A percentile compares a stretch with the other conserved stretches of the same genome.
Evolutionary conservation across 257 asterid species (phyloP).

Genomic region (Ilex aquifolium): DNA sequence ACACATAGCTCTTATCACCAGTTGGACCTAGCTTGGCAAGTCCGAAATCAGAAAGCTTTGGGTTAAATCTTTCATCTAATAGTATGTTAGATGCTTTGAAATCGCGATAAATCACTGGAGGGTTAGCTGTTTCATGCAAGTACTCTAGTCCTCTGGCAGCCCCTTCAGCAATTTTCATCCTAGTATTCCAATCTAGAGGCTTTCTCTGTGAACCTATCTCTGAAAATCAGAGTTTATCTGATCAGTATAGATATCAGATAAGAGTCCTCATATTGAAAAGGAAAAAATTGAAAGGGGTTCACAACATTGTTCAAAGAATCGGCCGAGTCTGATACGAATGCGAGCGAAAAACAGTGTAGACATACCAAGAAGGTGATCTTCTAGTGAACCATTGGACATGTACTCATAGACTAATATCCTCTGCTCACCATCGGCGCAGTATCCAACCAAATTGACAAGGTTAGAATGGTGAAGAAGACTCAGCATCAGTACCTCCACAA

Average conservation of each 20-base stretch:
- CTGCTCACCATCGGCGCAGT: conserved; percentile 58
- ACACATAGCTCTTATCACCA: conserved; percentile 23
- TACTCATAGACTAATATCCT: conserved; percentile 49
- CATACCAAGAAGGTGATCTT: conserved; percentile 55
- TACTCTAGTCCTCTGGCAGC: conserved; percentile 60
- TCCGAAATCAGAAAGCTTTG: conserved; percentile 63
- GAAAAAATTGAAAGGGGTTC: neutral
- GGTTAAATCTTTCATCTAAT: conserved; percentile 32
- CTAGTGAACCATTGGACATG: conserved; percentile 49
- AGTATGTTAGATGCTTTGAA: conserved; percentile 63
- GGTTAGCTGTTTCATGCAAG: conserved; percentile 47
- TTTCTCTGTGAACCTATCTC: conserved; percentile 14
- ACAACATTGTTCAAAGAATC: too few relatives aligned
- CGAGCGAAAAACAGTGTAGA: neutral
- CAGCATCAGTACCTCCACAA: conserved; percentile 51
- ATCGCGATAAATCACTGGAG: conserved; percentile 56
- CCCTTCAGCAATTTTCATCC: conserved; percentile 55
- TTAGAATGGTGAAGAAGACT: conserved; percentile 49
- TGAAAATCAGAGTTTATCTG: neutral
- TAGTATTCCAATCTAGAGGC: conserved; percentile 50
- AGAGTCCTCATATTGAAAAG: neutral
- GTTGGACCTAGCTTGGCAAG: conserved; percentile 52
- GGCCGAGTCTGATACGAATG: neutral
- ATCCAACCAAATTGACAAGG: conserved; percentile 54
- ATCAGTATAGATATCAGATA: too few relatives aligned